phyloP scores from a whole-genome alignment of 2,329 filamentous ascomycete genomes.

The Aspergillus sclerotialis region DNA sequence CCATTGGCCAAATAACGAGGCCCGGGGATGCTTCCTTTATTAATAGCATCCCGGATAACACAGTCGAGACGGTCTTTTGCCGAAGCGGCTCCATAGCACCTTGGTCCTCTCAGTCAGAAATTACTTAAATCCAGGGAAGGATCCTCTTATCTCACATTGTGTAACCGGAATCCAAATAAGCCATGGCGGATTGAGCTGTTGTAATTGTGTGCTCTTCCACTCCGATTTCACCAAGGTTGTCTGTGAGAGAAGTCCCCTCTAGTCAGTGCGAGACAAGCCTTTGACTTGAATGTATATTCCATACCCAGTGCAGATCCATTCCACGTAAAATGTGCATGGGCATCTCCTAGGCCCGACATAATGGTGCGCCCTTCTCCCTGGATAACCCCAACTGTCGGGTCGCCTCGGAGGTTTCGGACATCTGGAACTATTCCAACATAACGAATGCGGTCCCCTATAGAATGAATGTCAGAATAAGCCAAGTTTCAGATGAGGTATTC shows the following conservation, averaged over 20 bases:
- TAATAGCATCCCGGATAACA: constrained; percentile 45
- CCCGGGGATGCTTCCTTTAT: constrained; percentile 42
- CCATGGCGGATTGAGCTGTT: constrained; percentile 37
- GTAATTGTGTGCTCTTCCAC: constrained; percentile 44
- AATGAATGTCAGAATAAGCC: background rate
- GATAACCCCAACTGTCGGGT: constrained; percentile 30
- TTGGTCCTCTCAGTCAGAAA: constrained; percentile 4
- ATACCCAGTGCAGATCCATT: constrained; percentile 36
- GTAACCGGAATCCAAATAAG: constrained; percentile 44
- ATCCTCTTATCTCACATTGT: constrained; percentile 17
- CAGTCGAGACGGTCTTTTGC: constrained; percentile 42
- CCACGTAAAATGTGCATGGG: constrained; percentile 46
- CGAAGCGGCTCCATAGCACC: constrained; percentile 42
- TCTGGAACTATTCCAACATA: constrained; percentile 28
- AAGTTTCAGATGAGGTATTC: too few species aligned
- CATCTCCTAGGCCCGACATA: constrained; percentile 45
- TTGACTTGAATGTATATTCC: too few species aligned
- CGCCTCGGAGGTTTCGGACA: constrained; percentile 17
- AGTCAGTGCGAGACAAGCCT: too few species aligned
- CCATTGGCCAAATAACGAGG: constrained; percentile 44
- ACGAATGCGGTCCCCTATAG: constrained; percentile 19
- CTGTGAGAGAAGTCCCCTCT: too few species aligned
- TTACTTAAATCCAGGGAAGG: too few species aligned
- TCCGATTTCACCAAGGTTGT: constrained; percentile 33
- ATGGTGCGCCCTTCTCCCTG: constrained; percentile 39